Base-by-base conservation (phyloP, 495 filamentous ascomycete species). In the Aspergillus heteromorphus region DNA sequence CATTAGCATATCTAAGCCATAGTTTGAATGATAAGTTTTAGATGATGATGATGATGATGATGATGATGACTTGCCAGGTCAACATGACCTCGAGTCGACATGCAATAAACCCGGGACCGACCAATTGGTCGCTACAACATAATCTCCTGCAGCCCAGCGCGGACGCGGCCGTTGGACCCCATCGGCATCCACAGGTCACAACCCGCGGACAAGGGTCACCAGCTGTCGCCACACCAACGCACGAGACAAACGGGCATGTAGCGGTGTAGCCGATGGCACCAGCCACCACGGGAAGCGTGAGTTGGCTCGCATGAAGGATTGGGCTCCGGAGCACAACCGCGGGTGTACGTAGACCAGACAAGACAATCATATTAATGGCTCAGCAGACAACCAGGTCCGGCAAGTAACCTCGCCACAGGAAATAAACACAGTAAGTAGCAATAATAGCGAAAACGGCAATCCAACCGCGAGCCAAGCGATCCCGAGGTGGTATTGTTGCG, bases 1-100 rank as follows among this genome's bases (percentile, higher is more conserved):
- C 45, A 65, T 65, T 65, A 65, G 62, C 62, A 64, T 56, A 56
- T 61, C 55, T 58, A 48, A 48, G 49, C 40, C 40, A 40, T 53
- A 41, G 31, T 42, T 56, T 57, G 43, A 57, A 54, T n/a, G 19
- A 61, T 19, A 21, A 25, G 10, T 48, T 47, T 27, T 27, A 7
- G 23, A 27, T 27, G 23, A 27, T 27, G 23, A 27, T 27, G 23
- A 27, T 23, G 30, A 40, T 23, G n/a, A 14, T 41, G n/a, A n/a
- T n/a, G n/a, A n/a, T n/a, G n/a, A n/a, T 51, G 40, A 17, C 17
- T 38, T 51, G 11, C 17, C 38, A 0, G 3, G 11, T 13, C 34
- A 34, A 9, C 13, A 38, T 38, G 34, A n/a, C 13, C 9, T 36
- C 2, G 31, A 27, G 23, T 27, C 23, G 23, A 27, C 23, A 3